Base-by-base conservation (phyloP, 2,329 filamentous ascomycete species). In the Cladophialophora bantiana region DNA sequence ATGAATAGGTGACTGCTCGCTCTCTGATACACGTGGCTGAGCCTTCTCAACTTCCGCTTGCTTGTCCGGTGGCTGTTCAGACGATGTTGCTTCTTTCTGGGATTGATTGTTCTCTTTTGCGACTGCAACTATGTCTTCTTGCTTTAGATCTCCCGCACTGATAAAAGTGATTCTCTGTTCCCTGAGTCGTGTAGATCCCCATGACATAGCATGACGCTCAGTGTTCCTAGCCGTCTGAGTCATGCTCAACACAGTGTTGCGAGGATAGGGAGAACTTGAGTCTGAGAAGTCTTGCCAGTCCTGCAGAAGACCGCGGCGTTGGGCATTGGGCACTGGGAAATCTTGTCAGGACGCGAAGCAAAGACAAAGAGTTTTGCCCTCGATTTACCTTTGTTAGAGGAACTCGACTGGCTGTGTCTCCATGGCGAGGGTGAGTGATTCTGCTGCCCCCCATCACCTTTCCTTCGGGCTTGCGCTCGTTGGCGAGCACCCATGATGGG, bases 141-240 rank as follows among this genome's bases (percentile, higher is more conserved):
- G 77, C 40, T 81, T 75, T 61, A 83, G 75, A 48, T 77, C 78
- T 26, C 86, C 86, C 38, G 86, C 87, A 74, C 86, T 88, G 67
- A 90, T 83, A 73, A 91, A 91, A 1, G 78, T 75, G 59, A 90
- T 82, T 31, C 79, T 79, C 62, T 83, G 80, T 71, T 89, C 78
- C 66, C 88, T 82, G 58, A 90, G 79, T 69, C 82, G 83, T 67
- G 82, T 80, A 2, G 81, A 75, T 63, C 81, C 80, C 76, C 82
- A 84, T 54, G 79, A 75, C 35, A 78, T 79, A 48, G 78, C 78
- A 70, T 85, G 82, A 18, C 77, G 80, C 73, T 84, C 84, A 12
- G 85, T 87, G 72, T 86, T 87, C 26, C 81, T 81, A 40, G 86
- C 86, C 76, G 88, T 86, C 70, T 89, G 84, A 69, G 81, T 80